Base-by-base conservation (phyloP, 208 protist species). In the Trypanosoma boissoni region DNA sequence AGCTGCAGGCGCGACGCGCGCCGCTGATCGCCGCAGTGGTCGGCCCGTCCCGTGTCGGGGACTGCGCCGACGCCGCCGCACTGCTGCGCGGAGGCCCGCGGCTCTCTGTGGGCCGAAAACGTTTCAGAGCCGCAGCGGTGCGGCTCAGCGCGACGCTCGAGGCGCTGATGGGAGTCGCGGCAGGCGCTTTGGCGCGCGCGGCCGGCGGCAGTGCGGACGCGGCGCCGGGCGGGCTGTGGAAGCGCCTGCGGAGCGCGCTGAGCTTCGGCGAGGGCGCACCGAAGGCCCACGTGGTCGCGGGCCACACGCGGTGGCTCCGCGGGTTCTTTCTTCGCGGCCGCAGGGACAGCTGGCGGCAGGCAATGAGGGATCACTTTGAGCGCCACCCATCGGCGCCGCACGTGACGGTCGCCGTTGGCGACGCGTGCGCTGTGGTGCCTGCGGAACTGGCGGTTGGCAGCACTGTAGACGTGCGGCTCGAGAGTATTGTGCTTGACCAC, bases 221-320 rank as follows among this genome's bases (percentile, higher is more conserved):
- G 32, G 31, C 3, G 1, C 31, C 2, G n/a, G 48, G 24, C 4
- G 16, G 37, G 54, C 0, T 58, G 63, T 23, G n/a, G 7, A 26
- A 27, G 53, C 12, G n/a, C n/a, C n/a, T n/a, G n/a, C n/a, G n/a
- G n/a, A n/a, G 23, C 46, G 28, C 54, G 8, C 2, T 42, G 26
- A 24, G 59, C 52, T 44, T 51, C 42, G 12, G 8, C 54, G 2
- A 21, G 21, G 16, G 18, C 24, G 16, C 52, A 9, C 49, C 21
- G 29, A 16, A 20, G 9, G 23, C 32, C 5, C 32, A 27, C 16
- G 16, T 86, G 4, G 58, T 70, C 2, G 57, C 64, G 10, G 88
- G 88, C 0, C 88, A 95, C 57, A 42, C 60, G 34, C 70, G 65
- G 48, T 95, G 88, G 88, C 58, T 95, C 45, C 66, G 50, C 7